Percentiles rank a stretch among this genome's conserved stretches.
phyloP scores from a whole-genome alignment of 352 stramenopile genomes.

The Pythium apleroticum region DNA sequence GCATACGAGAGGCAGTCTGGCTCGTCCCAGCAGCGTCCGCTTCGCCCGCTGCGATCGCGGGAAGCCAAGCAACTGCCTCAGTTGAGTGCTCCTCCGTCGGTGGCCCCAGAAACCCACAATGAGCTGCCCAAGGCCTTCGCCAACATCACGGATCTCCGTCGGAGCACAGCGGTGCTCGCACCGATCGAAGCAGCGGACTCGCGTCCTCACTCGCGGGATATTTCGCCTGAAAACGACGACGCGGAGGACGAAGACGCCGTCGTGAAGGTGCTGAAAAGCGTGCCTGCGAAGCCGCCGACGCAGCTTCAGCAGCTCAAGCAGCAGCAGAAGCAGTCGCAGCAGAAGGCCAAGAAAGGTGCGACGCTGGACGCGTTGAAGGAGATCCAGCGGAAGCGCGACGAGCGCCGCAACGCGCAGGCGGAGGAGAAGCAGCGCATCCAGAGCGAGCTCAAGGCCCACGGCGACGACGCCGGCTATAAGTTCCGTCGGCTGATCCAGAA shows the following conservation, averaged over 20 bases:
- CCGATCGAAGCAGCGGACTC: slow-evolving; percentile 4
- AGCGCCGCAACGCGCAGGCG: slow-evolving; percentile 49
- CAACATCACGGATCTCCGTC: slow-evolving; percentile 19
- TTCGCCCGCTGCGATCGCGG: slow-evolving; percentile 5
- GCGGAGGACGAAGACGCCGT: neutral
- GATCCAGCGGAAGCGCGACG: slow-evolving; percentile 72
- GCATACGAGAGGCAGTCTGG: neutral
- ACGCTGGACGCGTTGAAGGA: slow-evolving; percentile 58
- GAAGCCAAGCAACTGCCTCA: slow-evolving; percentile 15
- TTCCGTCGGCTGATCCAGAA: slow-evolving; percentile 65
- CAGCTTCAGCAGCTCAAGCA: slow-evolving; percentile 30
- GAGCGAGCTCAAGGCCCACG: slow-evolving; percentile 59
- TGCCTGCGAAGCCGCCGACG: slow-evolving; percentile 20
- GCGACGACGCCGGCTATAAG: slow-evolving; percentile 74
- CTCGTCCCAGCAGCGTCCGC: slow-evolving; percentile 1
- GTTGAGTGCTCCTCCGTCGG: neutral
- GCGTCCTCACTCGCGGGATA: neutral
- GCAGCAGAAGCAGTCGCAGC: slow-evolving; percentile 10
- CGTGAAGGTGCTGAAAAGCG: slow-evolving; percentile 10
- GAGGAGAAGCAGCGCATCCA: slow-evolving; percentile 73
- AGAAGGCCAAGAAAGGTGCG: slow-evolving; percentile 37
- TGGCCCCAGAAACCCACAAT: neutral
- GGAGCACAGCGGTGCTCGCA: slow-evolving; percentile 17
- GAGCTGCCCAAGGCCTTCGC: slow-evolving; percentile 11
- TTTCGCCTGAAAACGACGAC: neutral